Conservation (phyloP, 441 rosid genomes). For the Euphorbia corollata region DNA sequence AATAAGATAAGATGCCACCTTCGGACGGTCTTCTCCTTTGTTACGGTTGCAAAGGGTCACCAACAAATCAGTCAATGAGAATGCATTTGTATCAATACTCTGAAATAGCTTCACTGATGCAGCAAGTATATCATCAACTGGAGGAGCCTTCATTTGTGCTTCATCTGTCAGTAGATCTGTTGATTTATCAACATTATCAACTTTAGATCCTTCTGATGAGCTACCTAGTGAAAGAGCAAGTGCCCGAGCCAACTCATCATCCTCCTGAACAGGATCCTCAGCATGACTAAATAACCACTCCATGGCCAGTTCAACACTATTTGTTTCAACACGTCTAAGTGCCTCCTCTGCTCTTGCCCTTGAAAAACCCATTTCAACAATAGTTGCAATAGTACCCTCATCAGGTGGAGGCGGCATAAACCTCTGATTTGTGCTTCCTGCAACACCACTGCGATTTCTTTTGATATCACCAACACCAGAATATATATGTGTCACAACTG, state of each 20-base stretch:
- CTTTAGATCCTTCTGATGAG: conserved; percentile 78
- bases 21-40: conserved; percentile 52
- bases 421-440: conserved; percentile 67
- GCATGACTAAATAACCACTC: conserved; percentile 87
- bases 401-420: conserved; percentile 83
- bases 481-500: conserved; percentile 70
- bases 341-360: conserved; percentile 98
- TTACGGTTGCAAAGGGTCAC: conserved; percentile 80
- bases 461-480: conserved; percentile 90
- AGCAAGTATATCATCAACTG: conserved; percentile 78
- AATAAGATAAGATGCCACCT: conserved; percentile 66
- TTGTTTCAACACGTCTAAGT: conserved; percentile 80
- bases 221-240: conserved; percentile 91
- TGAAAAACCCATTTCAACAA: conserved; percentile 97
- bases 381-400: conserved; percentile 77
- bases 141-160: conserved; percentile 36
- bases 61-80: conserved; percentile 73
- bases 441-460: conserved; percentile 54
- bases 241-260: conserved; percentile 96
- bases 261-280: conserved; percentile 95
- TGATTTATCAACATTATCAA: conserved; percentile 62
- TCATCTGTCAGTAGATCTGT: conserved; percentile 53
- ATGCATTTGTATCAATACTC: conserved; percentile 65
- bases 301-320: conserved; percentile 98
- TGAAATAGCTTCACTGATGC: conserved; percentile 74